Evolutionary conservation across 2,329 filamentous ascomycete species (phyloP).

Genomic region (Byssothecium circinans): DNA sequence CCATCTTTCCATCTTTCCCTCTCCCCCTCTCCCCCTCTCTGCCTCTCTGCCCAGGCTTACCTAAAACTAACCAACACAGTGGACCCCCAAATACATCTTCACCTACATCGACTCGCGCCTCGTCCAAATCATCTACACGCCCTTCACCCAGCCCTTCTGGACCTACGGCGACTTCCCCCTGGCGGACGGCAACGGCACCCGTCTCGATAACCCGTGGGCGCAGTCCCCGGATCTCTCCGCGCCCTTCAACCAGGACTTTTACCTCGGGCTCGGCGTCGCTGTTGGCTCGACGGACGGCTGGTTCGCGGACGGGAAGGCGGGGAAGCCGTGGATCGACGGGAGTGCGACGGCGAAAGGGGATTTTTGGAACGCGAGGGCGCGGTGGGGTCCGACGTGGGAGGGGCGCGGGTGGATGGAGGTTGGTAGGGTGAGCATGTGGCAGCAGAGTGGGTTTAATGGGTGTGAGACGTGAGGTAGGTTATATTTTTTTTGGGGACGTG

Average conservation of each 20-base stretch:
- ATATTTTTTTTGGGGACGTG: no score
- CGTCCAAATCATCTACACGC: constrained; percentile 77
- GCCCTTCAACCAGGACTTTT: constrained; percentile 76
- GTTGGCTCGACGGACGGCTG: constrained; percentile 81
- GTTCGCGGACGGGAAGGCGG: constrained; percentile 72
- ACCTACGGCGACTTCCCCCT: constrained; percentile 68
- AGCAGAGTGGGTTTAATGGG: constrained; percentile 53
- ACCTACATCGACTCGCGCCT: constrained; percentile 82
- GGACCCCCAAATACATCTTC: constrained; percentile 86
- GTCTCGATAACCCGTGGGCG: constrained; percentile 65
- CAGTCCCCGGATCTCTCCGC: constrained; percentile 61
- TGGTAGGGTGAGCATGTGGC: constrained; percentile 63
- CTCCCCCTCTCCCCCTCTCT: no score
- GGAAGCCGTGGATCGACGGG: constrained; percentile 78
- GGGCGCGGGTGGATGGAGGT: constrained; percentile 65
- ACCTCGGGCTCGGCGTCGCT: constrained; percentile 73
- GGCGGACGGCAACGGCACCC: constrained; percentile 65
- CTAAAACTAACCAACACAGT: constrained; percentile 42
- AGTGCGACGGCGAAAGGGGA: constrained; percentile 69
- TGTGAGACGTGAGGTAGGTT: constrained; percentile 32
- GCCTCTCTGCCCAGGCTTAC: no score
- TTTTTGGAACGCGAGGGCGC: constrained; percentile 70
- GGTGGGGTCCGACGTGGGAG: constrained; percentile 73
- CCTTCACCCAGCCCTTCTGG: constrained; percentile 69
- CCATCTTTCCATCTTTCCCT: no score